Conservation (phyloP, 164 flowering plant genomes). For the Chimonanthus praecox region DNA sequence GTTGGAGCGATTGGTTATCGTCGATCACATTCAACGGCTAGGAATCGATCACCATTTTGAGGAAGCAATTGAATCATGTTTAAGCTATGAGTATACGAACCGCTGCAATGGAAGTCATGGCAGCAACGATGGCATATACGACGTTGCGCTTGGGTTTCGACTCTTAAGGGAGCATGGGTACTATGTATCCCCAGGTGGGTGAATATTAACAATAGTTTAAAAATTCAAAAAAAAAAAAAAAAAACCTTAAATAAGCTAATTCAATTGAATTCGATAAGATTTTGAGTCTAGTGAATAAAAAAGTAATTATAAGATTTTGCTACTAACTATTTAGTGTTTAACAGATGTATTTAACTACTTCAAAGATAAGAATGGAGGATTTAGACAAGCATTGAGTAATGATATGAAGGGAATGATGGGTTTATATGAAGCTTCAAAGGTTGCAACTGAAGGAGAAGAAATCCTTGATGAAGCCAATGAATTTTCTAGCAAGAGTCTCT, state of each 20-base stretch:
- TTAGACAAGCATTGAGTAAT: conserved; percentile 6
- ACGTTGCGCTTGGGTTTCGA: conserved; percentile 27
- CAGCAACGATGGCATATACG: conserved; percentile 2
- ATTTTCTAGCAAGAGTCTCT: conserved; percentile 26
- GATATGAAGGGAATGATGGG: conserved; percentile 25
- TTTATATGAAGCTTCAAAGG: conserved; percentile 32
- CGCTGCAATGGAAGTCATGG: not conserved
- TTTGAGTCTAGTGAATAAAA: not conserved
- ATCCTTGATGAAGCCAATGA: conserved; percentile 38
- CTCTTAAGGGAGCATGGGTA: conserved; percentile 21
- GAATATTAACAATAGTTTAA: not conserved
- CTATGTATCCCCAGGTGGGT: conserved; percentile 11
- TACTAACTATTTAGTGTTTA: not conserved
- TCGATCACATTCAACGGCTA: conserved; percentile 29
- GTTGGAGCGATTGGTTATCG: conserved; percentile 9
- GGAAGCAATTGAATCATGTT: conserved; percentile 20
- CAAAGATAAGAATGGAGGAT: conserved; percentile 24
- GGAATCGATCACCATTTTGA: conserved; percentile 27
- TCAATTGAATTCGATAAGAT: not conserved
- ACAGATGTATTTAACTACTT: conserved; percentile 30
- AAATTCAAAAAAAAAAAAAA: not conserved
- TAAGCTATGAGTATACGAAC: conserved; percentile 5
- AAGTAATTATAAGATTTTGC: not conserved
- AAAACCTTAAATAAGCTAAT: not conserved
- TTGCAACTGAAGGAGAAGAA: conserved; percentile 38